These are phyloP conservation scores for Beta vulgaris DNA, from an alignment of 148 eudicot genomes.

Conservation along the genomic window DNA sequence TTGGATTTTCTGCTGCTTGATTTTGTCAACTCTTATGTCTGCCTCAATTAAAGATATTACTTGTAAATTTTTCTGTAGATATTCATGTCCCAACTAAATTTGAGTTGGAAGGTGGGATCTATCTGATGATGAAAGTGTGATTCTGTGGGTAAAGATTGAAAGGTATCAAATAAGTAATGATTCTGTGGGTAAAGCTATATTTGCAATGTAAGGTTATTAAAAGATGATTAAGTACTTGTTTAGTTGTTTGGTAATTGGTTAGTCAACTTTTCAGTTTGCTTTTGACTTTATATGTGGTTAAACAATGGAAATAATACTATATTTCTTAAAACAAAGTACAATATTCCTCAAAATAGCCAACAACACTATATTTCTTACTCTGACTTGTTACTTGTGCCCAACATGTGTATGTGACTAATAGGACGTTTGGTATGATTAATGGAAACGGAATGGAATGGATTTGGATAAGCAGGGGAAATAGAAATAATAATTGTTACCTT, in stretches of 20 bases:
- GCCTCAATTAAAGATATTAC: conserved; percentile 1
- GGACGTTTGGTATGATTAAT: no score
- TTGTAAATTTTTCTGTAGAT: conserved; percentile 15
- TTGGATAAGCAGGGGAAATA: no score
- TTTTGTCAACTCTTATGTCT: conserved; percentile 4
- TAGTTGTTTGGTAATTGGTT: neutral
- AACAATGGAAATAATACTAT: no score
- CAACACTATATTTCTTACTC: no score
- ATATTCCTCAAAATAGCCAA: no score
- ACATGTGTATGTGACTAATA: no score
- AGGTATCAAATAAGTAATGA: neutral
- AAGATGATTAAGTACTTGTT: neutral
- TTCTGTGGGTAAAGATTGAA: conserved; percentile 7
- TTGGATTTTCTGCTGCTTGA: conserved; percentile 24
- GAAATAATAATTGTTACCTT: no score
- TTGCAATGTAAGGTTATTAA: neutral
- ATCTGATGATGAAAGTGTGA: conserved; percentile 4
- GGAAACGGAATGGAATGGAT: no score
- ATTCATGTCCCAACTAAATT: conserved; percentile 12
- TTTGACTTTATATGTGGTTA: no score
- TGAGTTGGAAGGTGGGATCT: neutral
- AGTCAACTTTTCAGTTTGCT: no score
- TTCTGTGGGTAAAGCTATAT: neutral
- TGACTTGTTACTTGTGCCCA: no score
- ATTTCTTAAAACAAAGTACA: no score